phyloP scores from a whole-genome alignment of 73 alveolate species.

The Diophrys sp. region DNA sequence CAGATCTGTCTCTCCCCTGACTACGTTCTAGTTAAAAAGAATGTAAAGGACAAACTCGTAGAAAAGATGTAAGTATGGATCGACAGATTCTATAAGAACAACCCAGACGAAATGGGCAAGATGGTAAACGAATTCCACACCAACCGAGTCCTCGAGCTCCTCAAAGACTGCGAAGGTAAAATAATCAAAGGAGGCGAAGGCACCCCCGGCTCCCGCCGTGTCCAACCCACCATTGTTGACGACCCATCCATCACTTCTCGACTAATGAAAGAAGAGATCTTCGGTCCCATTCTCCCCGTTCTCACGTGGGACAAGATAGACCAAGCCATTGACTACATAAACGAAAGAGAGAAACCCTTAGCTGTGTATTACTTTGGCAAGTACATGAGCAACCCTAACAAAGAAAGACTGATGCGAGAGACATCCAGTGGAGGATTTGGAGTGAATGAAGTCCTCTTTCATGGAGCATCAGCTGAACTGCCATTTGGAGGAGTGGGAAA shows the following conservation, averaged over 20 bases:
- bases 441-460: constrained; percentile 80
- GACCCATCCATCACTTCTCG: constrained; percentile 36
- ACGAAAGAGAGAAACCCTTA: constrained; percentile 85
- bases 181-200: constrained; percentile 73
- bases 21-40: constrained; percentile 76
- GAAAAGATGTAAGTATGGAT: constrained; percentile 49
- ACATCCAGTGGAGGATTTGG: constrained; percentile 83
- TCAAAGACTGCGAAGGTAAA: constrained; percentile 71
- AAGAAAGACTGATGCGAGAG: constrained; percentile 64
- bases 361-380: constrained; percentile 84
- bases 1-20: constrained; percentile 92
- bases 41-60: constrained; percentile 57
- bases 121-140: constrained; percentile 72
- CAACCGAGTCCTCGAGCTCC: constrained; percentile 64
- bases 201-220: constrained; percentile 17
- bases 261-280: constrained; percentile 77
- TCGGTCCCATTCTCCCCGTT: constrained; percentile 90
- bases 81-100: constrained; percentile 65
- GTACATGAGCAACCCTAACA: constrained; percentile 42
- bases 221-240: constrained; percentile 59
- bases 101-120: constrained; percentile 67
- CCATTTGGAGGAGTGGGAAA: constrained; percentile 97
- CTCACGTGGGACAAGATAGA: constrained; percentile 68
- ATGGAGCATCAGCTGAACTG: constrained; percentile 65
- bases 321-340: constrained; percentile 74